These are phyloP conservation scores for Cystofilobasidium capitatum DNA, from an alignment of 768 basidiomycete genomes.

Conservation along the genomic window DNA sequence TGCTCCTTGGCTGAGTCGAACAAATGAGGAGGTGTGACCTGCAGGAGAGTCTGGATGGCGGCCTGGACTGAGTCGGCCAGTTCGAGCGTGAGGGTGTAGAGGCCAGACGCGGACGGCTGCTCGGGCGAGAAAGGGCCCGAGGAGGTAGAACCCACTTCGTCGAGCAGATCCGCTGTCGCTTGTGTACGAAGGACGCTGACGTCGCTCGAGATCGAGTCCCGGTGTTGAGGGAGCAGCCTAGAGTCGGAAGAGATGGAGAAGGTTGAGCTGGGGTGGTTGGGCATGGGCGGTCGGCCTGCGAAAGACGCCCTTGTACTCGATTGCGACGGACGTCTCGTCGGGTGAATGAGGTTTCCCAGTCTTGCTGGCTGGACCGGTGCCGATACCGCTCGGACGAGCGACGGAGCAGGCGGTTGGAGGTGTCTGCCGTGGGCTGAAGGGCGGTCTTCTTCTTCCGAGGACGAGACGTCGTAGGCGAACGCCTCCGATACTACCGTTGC, in stretches of 20 bases:
- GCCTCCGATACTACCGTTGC: neutral
- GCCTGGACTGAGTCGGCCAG: constrained; percentile 84
- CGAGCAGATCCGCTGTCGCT: constrained; percentile 1
- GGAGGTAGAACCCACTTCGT: neutral
- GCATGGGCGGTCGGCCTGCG: neutral
- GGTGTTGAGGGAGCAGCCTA: neutral
- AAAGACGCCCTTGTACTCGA: neutral
- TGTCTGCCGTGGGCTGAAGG: neutral
- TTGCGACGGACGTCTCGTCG: constrained; percentile 15
- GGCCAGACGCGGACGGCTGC: constrained; percentile 16
- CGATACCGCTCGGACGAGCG: constrained; percentile 22
- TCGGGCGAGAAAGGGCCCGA: constrained; percentile 2
- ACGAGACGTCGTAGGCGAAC: neutral
- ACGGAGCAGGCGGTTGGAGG: constrained; percentile 5
- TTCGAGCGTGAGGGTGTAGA: constrained; percentile 58
- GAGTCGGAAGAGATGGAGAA: neutral
- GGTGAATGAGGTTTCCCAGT: constrained; percentile 24
- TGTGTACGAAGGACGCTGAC: neutral
- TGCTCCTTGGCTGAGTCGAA: constrained; percentile 90
- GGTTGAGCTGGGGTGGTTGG: neutral
- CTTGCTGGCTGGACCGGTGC: constrained; percentile 18
- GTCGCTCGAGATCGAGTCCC: neutral
- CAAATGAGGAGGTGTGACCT: constrained; percentile 78
- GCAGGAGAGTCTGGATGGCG: constrained; percentile 81
- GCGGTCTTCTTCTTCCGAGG: neutral